A percentile compares a stretch with the other conserved stretches of the same genome.
Evolutionary conservation across 257 asterid genomes (phyloP).

Genomic region (Fraxinus cuspidata): DNA sequence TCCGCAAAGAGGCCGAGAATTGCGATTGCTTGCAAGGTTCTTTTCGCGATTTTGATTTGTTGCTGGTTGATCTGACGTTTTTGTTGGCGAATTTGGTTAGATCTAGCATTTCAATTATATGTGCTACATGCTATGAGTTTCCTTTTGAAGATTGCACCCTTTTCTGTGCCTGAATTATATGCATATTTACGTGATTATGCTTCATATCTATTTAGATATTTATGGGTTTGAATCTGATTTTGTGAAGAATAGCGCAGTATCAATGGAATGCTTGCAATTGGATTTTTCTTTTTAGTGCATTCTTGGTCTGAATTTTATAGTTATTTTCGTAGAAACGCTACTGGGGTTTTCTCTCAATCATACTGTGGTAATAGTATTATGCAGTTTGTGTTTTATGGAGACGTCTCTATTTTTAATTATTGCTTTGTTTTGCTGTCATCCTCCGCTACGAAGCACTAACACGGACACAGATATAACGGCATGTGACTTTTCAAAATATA

Average conservation of each 20-base stretch:
- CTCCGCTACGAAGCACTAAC: background rate
- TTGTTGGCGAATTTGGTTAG: background rate
- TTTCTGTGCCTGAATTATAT: background rate
- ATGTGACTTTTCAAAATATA: no score
- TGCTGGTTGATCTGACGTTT: background rate
- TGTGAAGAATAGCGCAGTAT: background rate
- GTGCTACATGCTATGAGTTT: background rate
- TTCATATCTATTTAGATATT: background rate
- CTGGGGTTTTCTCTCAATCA: background rate
- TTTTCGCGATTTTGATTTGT: background rate
- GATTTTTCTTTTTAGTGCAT: no score
- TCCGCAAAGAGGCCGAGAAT: constrained; percentile 43
- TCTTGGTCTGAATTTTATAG: no score
- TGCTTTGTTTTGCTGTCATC: background rate
- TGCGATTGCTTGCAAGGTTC: constrained; percentile 46
- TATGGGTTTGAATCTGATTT: background rate
- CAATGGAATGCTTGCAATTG: background rate
- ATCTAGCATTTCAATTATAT: background rate
- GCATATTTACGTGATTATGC: background rate
- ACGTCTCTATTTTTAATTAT: no score
- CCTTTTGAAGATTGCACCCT: background rate
- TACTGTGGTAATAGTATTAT: background rate
- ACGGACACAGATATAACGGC: background rate
- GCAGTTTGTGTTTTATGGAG: background rate
- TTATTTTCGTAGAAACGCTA: background rate